A percentile compares a stretch with the other conserved stretches of the same genome.
These are phyloP conservation scores for Podospora sp. DNA, from an alignment of 495 filamentous ascomycete species.

Conservation along the genomic window DNA sequence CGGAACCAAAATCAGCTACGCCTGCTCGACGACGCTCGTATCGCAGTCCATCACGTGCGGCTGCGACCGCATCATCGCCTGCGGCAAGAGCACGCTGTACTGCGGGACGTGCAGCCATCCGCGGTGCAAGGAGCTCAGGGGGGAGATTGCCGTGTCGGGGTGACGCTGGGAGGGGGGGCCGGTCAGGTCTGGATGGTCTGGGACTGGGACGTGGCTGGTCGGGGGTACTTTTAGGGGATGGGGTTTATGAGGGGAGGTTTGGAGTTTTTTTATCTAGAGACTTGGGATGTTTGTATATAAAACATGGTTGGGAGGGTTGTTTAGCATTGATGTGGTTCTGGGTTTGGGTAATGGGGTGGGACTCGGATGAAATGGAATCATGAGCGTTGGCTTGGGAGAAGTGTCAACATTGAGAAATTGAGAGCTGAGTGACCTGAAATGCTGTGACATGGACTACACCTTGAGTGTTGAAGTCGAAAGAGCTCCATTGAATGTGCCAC, in stretches of 20 bases:
- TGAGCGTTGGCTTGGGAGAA: no score
- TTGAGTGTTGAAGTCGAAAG: no score
- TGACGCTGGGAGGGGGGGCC: neutral
- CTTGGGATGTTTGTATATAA: neutral
- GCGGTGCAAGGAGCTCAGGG: conserved; percentile 35
- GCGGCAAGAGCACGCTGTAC: conserved; percentile 38
- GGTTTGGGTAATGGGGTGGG: neutral
- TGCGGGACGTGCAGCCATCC: conserved; percentile 36
- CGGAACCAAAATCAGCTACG: conserved; percentile 38
- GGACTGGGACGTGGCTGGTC: neutral
- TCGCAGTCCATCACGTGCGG: conserved; percentile 35
- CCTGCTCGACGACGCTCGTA: conserved; percentile 35
- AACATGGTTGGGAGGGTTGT: neutral
- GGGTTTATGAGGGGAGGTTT: neutral
- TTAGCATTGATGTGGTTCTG: neutral
- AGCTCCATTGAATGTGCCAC: no score
- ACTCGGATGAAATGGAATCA: no score
- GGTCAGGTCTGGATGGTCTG: neutral
- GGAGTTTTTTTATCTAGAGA: neutral
- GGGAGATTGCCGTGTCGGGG: conserved; percentile 20
- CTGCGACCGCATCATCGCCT: conserved; percentile 32
- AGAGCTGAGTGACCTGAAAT: no score
- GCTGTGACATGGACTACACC: no score
- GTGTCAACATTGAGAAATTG: no score
- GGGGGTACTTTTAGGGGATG: neutral